These are phyloP conservation scores for Hanseniaspora gamundiae DNA, from an alignment of 1,139 yeast species.

Conservation along the genomic window DNA sequence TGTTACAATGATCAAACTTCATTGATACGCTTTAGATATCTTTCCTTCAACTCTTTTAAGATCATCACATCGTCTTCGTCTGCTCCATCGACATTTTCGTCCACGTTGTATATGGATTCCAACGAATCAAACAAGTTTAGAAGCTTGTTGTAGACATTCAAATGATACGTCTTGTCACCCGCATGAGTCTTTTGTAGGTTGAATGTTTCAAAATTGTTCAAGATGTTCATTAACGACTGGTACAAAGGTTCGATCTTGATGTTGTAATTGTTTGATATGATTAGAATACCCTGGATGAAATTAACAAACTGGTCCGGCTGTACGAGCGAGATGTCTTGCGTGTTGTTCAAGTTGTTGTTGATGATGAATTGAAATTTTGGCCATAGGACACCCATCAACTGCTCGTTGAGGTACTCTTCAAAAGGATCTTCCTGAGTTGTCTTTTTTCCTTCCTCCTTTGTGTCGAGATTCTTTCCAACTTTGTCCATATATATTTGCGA, in stretches of 20 bases:
- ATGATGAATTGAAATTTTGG: conserved; percentile 43
- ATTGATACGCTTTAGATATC: background rate
- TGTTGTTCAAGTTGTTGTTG: background rate
- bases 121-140: background rate
- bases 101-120: background rate
- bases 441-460: background rate
- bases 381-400: conserved; percentile 56
- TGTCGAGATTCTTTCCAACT: background rate
- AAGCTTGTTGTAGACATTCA: background rate
- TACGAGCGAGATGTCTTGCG: conserved; percentile 37
- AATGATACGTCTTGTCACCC: conserved; percentile 48
- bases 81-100: background rate
- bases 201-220: conserved; percentile 60
- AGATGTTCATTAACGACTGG: conserved; percentile 52
- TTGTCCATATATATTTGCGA: conserved; percentile 34
- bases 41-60: background rate
- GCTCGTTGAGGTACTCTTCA: conserved; percentile 60
- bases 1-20: background rate
- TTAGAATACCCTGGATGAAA: conserved; percentile 59
- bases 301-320: conserved; percentile 65
- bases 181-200: background rate
- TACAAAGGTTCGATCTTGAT: conserved; percentile 55
- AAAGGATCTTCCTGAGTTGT: conserved; percentile 37
- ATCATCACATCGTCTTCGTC: background rate
- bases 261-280: conserved; percentile 32